A percentile compares a stretch with the other conserved stretches of the same genome.
These are phyloP conservation scores for Grigorovia transvaalensis DNA, from an alignment of 805 yeast genomes.

Conservation along the genomic window DNA sequence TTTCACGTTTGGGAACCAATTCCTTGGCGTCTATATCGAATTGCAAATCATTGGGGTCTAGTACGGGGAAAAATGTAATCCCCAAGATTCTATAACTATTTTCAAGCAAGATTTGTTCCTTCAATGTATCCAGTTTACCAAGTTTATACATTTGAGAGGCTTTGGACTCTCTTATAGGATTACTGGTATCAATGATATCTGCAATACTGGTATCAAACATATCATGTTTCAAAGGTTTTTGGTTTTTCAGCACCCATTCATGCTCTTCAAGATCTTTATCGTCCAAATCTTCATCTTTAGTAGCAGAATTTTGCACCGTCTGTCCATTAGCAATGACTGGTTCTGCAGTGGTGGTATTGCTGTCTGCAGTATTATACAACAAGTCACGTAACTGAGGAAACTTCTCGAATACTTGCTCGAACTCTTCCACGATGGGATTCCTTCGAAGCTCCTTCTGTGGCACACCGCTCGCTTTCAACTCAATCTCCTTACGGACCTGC, in stretches of 20 bases:
- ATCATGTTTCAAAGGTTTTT: slow-evolving; percentile 14
- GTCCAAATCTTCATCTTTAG: background rate
- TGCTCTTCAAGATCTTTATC: slow-evolving; percentile 10
- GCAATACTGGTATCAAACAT: slow-evolving; percentile 20
- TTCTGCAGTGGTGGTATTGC: background rate
- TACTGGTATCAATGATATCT: slow-evolving; percentile 13
- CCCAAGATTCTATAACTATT: slow-evolving; percentile 32
- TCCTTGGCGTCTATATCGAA: slow-evolving; percentile 8
- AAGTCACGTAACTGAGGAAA: slow-evolving; percentile 18
- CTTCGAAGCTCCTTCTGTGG: background rate
- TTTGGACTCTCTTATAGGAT: slow-evolving; percentile 14
- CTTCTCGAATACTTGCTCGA: slow-evolving; percentile 12
- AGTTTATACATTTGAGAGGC: background rate
- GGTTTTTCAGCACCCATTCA: slow-evolving; percentile 16
- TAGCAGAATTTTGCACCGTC: no score
- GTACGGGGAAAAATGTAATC: slow-evolving; percentile 31
- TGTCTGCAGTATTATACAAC: slow-evolving; percentile 3
- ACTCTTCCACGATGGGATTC: slow-evolving; percentile 11
- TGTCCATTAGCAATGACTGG: no score
- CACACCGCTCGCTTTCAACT: background rate
- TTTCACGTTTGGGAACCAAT: slow-evolving; percentile 11
- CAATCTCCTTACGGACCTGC: slow-evolving; percentile 2
- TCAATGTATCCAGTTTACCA: slow-evolving; percentile 2
- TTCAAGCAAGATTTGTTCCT: slow-evolving; percentile 21
- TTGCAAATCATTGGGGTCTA: slow-evolving; percentile 26